Conservation (phyloP, 495 filamentous ascomycete species). For the Letharia columbiana region DNA sequence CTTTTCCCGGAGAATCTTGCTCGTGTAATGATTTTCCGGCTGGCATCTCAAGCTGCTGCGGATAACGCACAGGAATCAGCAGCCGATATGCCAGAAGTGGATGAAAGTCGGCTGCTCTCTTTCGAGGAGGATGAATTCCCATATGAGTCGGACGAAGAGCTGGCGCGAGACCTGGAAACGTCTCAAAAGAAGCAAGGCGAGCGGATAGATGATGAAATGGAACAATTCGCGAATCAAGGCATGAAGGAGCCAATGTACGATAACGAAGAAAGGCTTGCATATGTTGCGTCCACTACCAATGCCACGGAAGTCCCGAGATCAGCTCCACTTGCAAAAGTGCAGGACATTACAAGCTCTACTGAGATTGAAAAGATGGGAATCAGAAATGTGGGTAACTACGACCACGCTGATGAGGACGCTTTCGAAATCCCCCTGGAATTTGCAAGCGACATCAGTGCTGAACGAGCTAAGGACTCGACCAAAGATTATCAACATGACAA, state of each 20-base stretch:
- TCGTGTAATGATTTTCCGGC: conserved; percentile 1
- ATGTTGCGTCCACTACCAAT: conserved; percentile 1
- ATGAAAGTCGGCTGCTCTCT: conserved; percentile 43
- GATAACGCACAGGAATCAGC: conserved; percentile 14
- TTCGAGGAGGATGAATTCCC: conserved; percentile 39
- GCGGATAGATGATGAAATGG: conserved; percentile 13
- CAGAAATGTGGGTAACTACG: conserved; percentile 18
- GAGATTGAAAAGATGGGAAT: conserved; percentile 27
- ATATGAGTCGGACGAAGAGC: conserved; percentile 49
- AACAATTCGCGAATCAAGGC: conserved; percentile 23
- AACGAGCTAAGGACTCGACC: conserved; percentile 17
- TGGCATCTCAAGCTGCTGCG: conserved; percentile 13
- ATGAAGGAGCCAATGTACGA: conserved; percentile 17
- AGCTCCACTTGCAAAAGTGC: conserved; percentile 1
- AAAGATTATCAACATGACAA: not conserved
- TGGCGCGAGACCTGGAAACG: conserved; percentile 19
- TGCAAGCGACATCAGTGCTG: conserved; percentile 20
- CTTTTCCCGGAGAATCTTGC: conserved; percentile 62
- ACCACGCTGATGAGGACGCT: conserved; percentile 22
- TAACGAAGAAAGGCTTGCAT: conserved; percentile 22
- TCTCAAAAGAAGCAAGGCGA: conserved; percentile 27
- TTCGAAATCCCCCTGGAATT: conserved; percentile 29
- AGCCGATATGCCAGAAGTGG: conserved; percentile 33
- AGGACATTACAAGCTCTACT: conserved; percentile 14
- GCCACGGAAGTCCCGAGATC: not conserved